Conservation (phyloP, 768 basidiomycete species). For the Solioccasus polychromus region DNA sequence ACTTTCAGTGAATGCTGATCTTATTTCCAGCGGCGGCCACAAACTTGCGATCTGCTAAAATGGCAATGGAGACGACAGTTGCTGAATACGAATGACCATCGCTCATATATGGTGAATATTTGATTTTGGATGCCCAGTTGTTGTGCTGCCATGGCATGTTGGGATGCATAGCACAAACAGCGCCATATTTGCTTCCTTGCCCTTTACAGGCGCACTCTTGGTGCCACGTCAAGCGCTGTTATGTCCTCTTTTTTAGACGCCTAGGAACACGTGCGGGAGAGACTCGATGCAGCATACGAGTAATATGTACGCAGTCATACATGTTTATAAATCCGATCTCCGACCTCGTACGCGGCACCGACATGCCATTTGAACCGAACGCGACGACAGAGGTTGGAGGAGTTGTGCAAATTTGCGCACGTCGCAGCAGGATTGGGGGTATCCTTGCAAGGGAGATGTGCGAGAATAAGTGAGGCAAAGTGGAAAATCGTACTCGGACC, state of each 20-base stretch:
- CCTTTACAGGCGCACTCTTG: constrained; percentile 53
- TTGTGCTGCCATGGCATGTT: no score
- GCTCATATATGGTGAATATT: no score
- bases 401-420: constrained; percentile 90
- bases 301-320: constrained; percentile 97
- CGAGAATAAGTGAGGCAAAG: not conserved
- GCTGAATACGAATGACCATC: no score
- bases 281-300: constrained; percentile 71
- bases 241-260: not conserved
- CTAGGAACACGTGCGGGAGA: no score
- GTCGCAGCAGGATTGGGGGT: constrained; percentile 76
- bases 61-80: no score
- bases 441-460: constrained; percentile 48
- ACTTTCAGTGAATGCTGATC: no score
- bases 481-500: constrained; percentile 61
- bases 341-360: constrained; percentile 74
- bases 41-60: no score
- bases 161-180: no score
- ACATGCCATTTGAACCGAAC: constrained; percentile 63
- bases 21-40: no score
- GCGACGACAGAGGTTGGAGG: constrained; percentile 91
- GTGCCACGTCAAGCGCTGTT: constrained; percentile 83
- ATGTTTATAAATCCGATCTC: constrained; percentile 78
- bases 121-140: no score
- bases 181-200: constrained; percentile 85